Evolutionary conservation across 495 filamentous ascomycete species (phyloP), one percentile per base, ranked within the genome.

Genomic region (Penicillium chermesinum): DNA sequence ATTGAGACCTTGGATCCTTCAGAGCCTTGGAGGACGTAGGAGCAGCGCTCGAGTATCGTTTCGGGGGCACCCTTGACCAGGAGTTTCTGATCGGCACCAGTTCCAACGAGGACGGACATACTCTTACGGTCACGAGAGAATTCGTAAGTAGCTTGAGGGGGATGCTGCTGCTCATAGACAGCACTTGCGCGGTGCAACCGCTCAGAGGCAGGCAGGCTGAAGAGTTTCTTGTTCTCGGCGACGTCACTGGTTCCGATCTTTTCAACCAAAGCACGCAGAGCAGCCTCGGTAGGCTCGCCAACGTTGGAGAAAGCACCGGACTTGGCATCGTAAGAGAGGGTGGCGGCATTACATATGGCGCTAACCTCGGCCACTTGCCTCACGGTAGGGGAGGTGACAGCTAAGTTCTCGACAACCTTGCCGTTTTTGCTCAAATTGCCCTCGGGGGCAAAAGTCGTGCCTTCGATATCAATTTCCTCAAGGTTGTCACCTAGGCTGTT

Each of bases 71-170:
- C 94, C 69, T 99, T 99, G 49, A 97, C 93, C 18, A 99, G 80
- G 12, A 99, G 83, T 61, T 84, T 86, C 64, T 91, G 78, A 27
- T 81, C 64, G 35, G 73, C 74, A 38, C 75, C 80, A 37, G 78
- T 71, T 44, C 85, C 82, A 39, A 93, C 86, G 14, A 96, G 79
- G 21, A 97, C 94, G 19, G 94, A 99, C 94, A 99, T 99, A 63
- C 94, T 97, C 78, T 99, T 99, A 16, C 94, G 80, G 65, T 97
- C 94, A 59, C 94, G 84, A 4, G 94, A 97, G 69, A 99, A 99
- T 63, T 99, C 94, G 52, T 91, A 99, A 12, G 89, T 95, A 1
- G 91, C 83, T 47, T 95, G 77, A 44, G 84, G 80, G 25, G 82
- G 81, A 40, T 80, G 77, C 56, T 78, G 76, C 45, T 81, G 72